phyloP scores from a whole-genome alignment of 495 filamentous ascomycete genomes.

The Penicillium arizonense region DNA sequence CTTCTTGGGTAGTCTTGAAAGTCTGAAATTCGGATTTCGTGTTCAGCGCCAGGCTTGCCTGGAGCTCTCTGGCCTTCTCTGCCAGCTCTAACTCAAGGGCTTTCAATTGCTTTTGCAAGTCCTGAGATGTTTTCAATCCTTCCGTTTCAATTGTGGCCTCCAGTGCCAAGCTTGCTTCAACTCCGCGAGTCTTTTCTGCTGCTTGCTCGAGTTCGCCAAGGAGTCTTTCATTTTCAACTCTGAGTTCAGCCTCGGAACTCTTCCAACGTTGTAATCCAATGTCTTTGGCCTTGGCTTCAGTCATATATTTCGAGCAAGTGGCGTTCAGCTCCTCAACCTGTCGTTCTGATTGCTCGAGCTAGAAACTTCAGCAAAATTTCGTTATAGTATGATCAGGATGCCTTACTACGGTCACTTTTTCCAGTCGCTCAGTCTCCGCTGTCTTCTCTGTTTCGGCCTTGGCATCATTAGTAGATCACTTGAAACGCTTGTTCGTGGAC shows the following conservation, averaged over 20 bases:
- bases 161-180: slow-evolving; percentile 14
- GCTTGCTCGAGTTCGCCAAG: slow-evolving; percentile 23
- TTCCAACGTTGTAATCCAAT: slow-evolving; percentile 20
- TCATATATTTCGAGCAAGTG: slow-evolving; percentile 11
- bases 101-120: slow-evolving; percentile 1
- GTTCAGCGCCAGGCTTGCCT: slow-evolving; percentile 7
- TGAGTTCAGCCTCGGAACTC: slow-evolving; percentile 16
- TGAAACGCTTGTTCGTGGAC: neutral
- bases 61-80: slow-evolving; percentile 14
- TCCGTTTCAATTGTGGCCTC: neutral
- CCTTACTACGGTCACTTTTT: slow-evolving; percentile 16
- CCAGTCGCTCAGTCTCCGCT: slow-evolving; percentile 4
- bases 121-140: neutral
- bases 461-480: slow-evolving; percentile 13
- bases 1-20: neutral
- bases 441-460: slow-evolving; percentile 17
- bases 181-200: slow-evolving; percentile 12
- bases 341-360: slow-evolving; percentile 23
- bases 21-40: slow-evolving; percentile 3
- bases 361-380: slow-evolving; percentile 9
- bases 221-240: slow-evolving; percentile 17
- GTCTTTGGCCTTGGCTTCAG: slow-evolving; percentile 16
- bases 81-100: neutral
- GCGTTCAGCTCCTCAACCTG: slow-evolving; percentile 21
- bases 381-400: no score